Base-by-base conservation (phyloP, 441 rosid species). In the Mallotus repandus region DNA sequence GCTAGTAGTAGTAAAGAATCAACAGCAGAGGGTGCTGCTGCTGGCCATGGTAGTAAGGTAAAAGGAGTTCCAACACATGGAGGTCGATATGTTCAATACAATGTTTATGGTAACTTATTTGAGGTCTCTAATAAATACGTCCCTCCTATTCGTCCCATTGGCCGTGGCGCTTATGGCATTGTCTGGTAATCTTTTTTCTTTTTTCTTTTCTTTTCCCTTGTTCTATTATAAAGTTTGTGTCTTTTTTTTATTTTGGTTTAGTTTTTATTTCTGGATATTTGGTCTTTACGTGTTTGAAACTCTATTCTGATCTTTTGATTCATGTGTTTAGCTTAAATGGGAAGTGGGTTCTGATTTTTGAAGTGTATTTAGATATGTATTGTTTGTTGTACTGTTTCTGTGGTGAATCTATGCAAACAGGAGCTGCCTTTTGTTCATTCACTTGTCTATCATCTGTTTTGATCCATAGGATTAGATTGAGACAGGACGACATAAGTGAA, bases 111-210 rank as follows among this genome's bases (percentile, higher is more conserved):
- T 21, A 92, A 86, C 89, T 74, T 91, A 76, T 94, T 94, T 50
- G 96, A 92, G 81, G 96, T 95, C 38, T 86, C 98, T 13, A 83
- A 86, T 68, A 95, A 91, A 84, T 95, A 95, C 72, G 91, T 88
- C 22, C 96, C 96, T 64, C 98, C 97, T 5, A 85, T 93, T 81
- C 89, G 98, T 22, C 94, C 97, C 16, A 85, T 95, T 61, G 98
- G 96, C 29, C 78, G 98, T 64, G 99, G 99, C 49, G 91, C 98
- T 59, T 84, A 79, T 72, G 97, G 99, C 46, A 87, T 91, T 82
- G 96, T 92, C 73, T 88, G 93, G 93, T 91, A 74, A 74, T 81
- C 32, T 29, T 29, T 29, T 29, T 29, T 29, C 32, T 1, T 29
- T 29, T 29, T 29, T 1, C 32, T 41, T 25, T 59, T 19, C 54